Conservation (phyloP, 2,329 filamentous ascomycete species). For the Aspergillus terreus region DNA sequence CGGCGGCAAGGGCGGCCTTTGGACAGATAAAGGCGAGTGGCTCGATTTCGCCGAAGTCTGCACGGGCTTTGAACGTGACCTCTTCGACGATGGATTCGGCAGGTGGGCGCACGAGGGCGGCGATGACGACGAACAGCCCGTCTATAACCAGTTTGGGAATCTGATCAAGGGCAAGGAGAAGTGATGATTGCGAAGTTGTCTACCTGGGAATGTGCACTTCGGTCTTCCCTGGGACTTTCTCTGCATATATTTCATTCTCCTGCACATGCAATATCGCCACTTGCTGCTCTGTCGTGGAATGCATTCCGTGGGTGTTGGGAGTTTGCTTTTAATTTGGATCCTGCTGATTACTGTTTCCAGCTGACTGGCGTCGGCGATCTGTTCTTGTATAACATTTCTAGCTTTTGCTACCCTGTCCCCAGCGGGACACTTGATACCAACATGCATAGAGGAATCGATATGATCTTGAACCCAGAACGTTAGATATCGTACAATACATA, state of each 20-base stretch:
- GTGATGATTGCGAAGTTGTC: neutral
- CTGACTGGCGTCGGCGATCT: too few relatives aligned
- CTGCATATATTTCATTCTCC: slow-evolving; percentile 10
- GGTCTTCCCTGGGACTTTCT: neutral
- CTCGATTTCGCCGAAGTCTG: slow-evolving; percentile 49
- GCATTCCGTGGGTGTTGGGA: neutral
- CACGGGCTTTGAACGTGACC: slow-evolving; percentile 38
- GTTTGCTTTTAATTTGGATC: neutral
- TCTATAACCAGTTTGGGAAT: slow-evolving; percentile 38
- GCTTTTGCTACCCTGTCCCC: neutral
- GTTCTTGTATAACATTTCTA: slow-evolving; percentile 4
- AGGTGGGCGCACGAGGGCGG: slow-evolving; percentile 36
- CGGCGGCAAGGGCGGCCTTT: slow-evolving; percentile 52
- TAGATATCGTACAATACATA: neutral
- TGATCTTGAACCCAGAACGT: neutral
- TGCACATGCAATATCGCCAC: neutral
- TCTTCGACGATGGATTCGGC: slow-evolving; percentile 49
- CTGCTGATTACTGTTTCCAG: too few relatives aligned
- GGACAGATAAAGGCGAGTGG: slow-evolving; percentile 51
- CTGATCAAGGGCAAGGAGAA: slow-evolving; percentile 33
- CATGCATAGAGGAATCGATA: neutral
- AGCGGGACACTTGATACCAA: neutral
- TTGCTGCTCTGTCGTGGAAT: neutral
- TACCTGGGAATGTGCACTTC: neutral
- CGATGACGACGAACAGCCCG: slow-evolving; percentile 24